These are phyloP conservation scores for Colletotrichum sp. DNA, from an alignment of 2,329 filamentous ascomycete genomes.

Conservation along the genomic window DNA sequence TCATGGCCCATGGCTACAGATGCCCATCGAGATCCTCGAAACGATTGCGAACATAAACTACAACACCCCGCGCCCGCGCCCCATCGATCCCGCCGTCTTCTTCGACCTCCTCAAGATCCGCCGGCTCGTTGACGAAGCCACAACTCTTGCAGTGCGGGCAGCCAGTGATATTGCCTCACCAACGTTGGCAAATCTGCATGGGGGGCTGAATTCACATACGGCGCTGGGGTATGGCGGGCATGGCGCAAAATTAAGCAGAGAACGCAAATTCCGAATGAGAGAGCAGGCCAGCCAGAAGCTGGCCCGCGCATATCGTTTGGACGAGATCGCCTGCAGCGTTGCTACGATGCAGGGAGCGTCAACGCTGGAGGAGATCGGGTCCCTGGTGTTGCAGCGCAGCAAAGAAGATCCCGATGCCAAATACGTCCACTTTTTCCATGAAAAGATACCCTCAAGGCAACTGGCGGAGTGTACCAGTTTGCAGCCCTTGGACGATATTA, in stretches of 20 bases:
- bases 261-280: slow-evolving; percentile 78
- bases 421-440: slow-evolving; percentile 92
- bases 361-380: slow-evolving; percentile 76
- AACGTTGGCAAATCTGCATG: slow-evolving; percentile 60
- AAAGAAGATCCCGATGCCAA: slow-evolving; percentile 74
- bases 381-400: slow-evolving; percentile 72
- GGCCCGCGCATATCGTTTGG: slow-evolving; percentile 76
- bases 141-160: slow-evolving; percentile 76
- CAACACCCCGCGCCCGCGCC: slow-evolving; percentile 74
- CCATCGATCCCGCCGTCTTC: slow-evolving; percentile 80
- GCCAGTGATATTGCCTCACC: slow-evolving; percentile 74
- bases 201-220: slow-evolving; percentile 35
- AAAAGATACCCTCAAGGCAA: slow-evolving; percentile 81
- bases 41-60: slow-evolving; percentile 81
- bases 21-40: slow-evolving; percentile 80
- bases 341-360: slow-evolving; percentile 83
- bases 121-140: slow-evolving; percentile 79
- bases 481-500: slow-evolving; percentile 69
- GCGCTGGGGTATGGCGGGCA: slow-evolving; percentile 57
- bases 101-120: slow-evolving; percentile 86
- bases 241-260: slow-evolving; percentile 71
- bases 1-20: slow-evolving; percentile 82
- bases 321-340: slow-evolving; percentile 84
- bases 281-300: slow-evolving; percentile 82
- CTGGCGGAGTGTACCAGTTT: slow-evolving; percentile 75